Evolutionary conservation across 1,284 basidiomycete species (phyloP).

Genomic region (Mycena sp.): DNA sequence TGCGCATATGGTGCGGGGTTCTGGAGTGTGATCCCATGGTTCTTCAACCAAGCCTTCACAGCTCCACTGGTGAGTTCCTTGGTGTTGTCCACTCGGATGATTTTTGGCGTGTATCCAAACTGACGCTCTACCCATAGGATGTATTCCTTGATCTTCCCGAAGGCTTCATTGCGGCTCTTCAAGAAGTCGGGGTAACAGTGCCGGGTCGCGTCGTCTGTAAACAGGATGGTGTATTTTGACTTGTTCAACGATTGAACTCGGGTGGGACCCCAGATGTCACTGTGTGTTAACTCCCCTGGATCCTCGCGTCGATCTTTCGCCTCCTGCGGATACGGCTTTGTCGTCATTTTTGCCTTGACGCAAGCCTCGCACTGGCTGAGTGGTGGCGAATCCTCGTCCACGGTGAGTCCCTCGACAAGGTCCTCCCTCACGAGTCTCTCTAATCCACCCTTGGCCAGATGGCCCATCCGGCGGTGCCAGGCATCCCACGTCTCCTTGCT

Average conservation of each 20-base stretch:
- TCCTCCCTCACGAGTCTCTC: constrained; percentile 2
- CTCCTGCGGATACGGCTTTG: constrained; percentile 10
- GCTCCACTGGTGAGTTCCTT: constrained; percentile 36
- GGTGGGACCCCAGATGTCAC: constrained; percentile 51
- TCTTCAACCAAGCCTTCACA: constrained; percentile 25
- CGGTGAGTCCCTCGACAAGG: constrained; percentile 14
- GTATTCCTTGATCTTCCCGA: constrained; percentile 22
- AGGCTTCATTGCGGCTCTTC: constrained; percentile 30
- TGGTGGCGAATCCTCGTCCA: constrained; percentile 8
- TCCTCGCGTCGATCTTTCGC: constrained; percentile 10
- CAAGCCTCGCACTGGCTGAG: constrained; percentile 18
- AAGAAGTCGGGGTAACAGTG: constrained; percentile 29
- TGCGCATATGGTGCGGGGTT: constrained; percentile 47
- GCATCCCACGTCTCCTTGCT: constrained; percentile 16
- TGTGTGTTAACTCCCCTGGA: constrained; percentile 15
- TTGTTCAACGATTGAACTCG: constrained; percentile 22
- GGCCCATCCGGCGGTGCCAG: constrained; percentile 18
- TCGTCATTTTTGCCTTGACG: constrained; percentile 12
- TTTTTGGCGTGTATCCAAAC: constrained; percentile 22
- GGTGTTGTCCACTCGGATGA: constrained; percentile 37
- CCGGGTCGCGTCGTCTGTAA: constrained; percentile 31
- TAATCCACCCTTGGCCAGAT: background rate
- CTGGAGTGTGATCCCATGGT: constrained; percentile 35
- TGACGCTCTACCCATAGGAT: constrained; percentile 20
- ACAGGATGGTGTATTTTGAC: constrained; percentile 30